Base-by-base conservation (phyloP, 495 filamentous ascomycete species). In the Xylona heveae region DNA sequence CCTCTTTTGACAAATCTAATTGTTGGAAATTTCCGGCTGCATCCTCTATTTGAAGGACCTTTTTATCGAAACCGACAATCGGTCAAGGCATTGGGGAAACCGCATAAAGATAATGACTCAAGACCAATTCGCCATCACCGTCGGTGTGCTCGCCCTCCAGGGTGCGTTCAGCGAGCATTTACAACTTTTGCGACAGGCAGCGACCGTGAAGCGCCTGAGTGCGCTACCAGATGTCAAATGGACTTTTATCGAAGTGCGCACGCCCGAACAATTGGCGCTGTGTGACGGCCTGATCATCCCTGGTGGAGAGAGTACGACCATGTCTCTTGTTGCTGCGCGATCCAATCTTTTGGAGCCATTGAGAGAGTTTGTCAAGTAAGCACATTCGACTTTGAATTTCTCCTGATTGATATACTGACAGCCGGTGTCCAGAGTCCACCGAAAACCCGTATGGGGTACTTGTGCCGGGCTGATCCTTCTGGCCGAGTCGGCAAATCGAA, bases 401-500 rank as follows among this genome's bases (percentile, higher is more conserved):
- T 36, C 6, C 17, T 28, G 9, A 34, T 31, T 25, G 3, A 2
- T 6, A 10, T n/a, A 2, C 15, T 37, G 35, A 36, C 27, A 13
- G 12, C n/a, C n/a, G n/a, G 7, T n/a, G 14, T 24, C n/a, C 25
- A 62, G 57, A 44, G 57, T 73, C n/a, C 41, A 67, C 30, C 66
- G 73, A 42, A 84, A 78, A 47, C 84, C 90, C 13, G 78, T 74
- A 12, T 97, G 88, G 88, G 88, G 88, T 8, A 95, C 88, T 16
- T 97, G 88, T 49, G 88, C 88, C 15, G 88, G 88, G 4, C 62
- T 97, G 35, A 94, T 97, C 39, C 55, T 95, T 23, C 74, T 97
- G 28, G 72, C 81, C 8, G 82, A 92, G 47, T 68, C 74, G 26
- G 90, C 88, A 15, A 85, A 83, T 47, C 64, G 71, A 16, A 84